Evolutionary conservation across 257 asterid species (phyloP).

Genomic region (Solanum clarkiae): DNA sequence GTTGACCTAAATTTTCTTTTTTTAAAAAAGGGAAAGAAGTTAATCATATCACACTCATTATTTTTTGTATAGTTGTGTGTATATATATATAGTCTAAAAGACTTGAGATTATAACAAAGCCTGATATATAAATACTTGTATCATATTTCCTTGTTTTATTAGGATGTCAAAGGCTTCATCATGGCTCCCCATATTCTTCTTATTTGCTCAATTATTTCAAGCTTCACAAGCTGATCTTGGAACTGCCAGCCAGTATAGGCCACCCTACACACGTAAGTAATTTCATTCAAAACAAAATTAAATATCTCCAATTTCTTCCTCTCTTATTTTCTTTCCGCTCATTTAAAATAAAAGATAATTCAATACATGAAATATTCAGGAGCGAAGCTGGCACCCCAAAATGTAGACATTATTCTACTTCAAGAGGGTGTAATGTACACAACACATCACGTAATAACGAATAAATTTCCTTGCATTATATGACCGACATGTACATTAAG

Average conservation of each 20-base stretch:
- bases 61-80: background rate
- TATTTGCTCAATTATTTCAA: background rate
- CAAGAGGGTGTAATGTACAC: background rate
- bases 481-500: background rate
- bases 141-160: background rate
- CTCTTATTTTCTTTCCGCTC: background rate
- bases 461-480: background rate
- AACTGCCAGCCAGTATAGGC: constrained; percentile 35
- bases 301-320: background rate
- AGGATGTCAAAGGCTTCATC: background rate
- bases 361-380: background rate
- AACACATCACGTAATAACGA: background rate
- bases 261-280: constrained; percentile 67
- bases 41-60: background rate
- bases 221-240: constrained; percentile 47
- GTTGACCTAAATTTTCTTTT: background rate
- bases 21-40: background rate
- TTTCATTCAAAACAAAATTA: background rate
- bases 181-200: constrained; percentile 6
- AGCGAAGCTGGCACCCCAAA: background rate
- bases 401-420: background rate
- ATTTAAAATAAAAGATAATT: background rate
- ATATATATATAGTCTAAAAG: background rate
- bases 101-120: background rate
- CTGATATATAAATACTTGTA: background rate